Percentiles rank a stretch among this genome's conserved stretches.
Evolutionary conservation across 2,329 filamentous ascomycete species (phyloP).

Genomic region (Salinomyces thailandicus): DNA sequence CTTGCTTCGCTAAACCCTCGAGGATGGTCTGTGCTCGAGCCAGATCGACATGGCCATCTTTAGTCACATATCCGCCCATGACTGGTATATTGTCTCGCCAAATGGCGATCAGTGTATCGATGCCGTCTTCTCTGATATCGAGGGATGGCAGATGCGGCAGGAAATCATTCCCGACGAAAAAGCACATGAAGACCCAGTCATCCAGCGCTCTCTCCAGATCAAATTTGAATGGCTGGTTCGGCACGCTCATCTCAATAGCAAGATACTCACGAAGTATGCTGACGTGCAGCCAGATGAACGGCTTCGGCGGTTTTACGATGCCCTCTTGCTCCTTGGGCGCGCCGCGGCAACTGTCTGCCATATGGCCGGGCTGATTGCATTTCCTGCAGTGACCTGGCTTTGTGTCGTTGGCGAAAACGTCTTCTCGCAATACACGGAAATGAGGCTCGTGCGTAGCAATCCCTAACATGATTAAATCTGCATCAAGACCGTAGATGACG

Average conservation of each 20-base stretch:
- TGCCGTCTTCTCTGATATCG: conserved; percentile 93
- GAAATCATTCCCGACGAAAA: conserved; percentile 98
- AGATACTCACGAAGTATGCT: conserved; percentile 86
- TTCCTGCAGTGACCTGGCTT: conserved; percentile 72
- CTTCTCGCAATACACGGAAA: conserved; percentile 90
- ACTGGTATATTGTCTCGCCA: conserved; percentile 85
- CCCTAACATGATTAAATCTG: conserved; percentile 96
- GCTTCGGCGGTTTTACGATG: conserved; percentile 77
- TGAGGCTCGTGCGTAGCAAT: conserved; percentile 95
- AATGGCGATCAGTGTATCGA: conserved; percentile 90
- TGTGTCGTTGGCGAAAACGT: conserved; percentile 86
- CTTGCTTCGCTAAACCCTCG: conserved; percentile 77
- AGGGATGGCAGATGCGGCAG: conserved; percentile 92
- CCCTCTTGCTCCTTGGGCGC: conserved; percentile 66
- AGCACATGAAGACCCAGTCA: conserved; percentile 99
- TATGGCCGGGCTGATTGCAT: conserved; percentile 87
- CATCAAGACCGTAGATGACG: conserved; percentile 95
- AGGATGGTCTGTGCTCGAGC: conserved; percentile 79
- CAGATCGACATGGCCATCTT: conserved; percentile 86
- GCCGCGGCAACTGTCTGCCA: conserved; percentile 74
- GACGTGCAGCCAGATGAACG: conserved; percentile 97
- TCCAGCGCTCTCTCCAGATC: conserved; percentile 90
- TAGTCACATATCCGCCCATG: conserved; percentile 94
- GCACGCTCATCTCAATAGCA: conserved; percentile 75
- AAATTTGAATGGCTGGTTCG: conserved; percentile 74